phyloP scores from a whole-genome alignment of 2,329 filamentous ascomycete species.

The Lasiodiplodia sp. region DNA sequence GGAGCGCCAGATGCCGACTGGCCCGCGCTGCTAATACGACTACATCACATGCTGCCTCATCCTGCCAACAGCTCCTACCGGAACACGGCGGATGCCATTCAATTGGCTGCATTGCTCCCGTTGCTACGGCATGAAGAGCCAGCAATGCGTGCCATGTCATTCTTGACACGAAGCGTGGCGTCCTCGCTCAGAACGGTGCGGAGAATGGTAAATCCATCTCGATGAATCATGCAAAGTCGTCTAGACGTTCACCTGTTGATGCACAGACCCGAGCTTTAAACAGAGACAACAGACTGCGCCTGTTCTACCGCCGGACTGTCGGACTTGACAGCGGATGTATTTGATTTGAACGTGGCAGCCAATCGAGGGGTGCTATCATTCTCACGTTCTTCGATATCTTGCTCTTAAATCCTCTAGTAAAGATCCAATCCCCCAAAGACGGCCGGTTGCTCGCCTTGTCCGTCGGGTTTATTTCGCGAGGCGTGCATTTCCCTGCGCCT shows the following conservation, averaged over 20 bases:
- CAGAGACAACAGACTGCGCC: background rate
- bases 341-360: background rate
- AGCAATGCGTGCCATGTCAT: too few relatives aligned
- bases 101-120: too few relatives aligned
- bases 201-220: too few relatives aligned
- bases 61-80: background rate
- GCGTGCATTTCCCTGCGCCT: constrained; percentile 20
- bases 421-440: constrained; percentile 28
- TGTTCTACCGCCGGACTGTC: background rate
- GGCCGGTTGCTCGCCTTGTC: constrained; percentile 20
- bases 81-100: too few relatives aligned
- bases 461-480: constrained; percentile 10
- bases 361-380: background rate
- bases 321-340: background rate
- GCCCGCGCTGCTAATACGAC: background rate
- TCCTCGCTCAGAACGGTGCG: too few relatives aligned
- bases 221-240: too few relatives aligned
- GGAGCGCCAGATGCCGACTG: constrained; percentile 2
- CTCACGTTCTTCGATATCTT: background rate
- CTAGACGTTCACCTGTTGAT: too few relatives aligned
- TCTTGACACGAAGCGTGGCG: too few relatives aligned
- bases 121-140: too few relatives aligned
- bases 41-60: background rate
- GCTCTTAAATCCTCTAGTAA: constrained; percentile 3
- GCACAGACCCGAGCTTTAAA: background rate